Evolutionary conservation across 345 rosid species (phyloP).

Genomic region (Brassica juncea): DNA sequence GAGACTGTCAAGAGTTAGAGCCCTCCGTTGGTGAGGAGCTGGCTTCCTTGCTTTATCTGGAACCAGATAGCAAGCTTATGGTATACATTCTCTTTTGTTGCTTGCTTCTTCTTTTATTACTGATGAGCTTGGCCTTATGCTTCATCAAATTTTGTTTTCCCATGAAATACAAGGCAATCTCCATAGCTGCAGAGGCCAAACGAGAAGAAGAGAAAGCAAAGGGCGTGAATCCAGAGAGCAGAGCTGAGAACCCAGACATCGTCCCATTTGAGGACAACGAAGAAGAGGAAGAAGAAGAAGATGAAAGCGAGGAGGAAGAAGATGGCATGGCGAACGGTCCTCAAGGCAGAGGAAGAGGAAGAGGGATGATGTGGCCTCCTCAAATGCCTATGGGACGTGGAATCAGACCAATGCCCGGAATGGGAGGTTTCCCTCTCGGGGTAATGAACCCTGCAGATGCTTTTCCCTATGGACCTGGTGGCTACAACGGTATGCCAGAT

Average conservation of each 20-base stretch:
- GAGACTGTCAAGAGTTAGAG: constrained; percentile 99
- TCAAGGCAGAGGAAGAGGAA: constrained; percentile 89
- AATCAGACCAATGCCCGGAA: constrained; percentile 81
- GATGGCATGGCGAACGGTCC: constrained; percentile 51
- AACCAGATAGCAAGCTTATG: constrained; percentile 99
- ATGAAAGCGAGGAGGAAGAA: constrained; percentile 79
- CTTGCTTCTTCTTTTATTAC: neutral
- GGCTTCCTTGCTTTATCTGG: constrained; percentile 90
- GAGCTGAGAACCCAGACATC: constrained; percentile 86
- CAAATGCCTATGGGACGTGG: constrained; percentile 84
- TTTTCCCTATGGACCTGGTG: constrained; percentile 80
- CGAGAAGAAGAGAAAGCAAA: constrained; percentile 98
- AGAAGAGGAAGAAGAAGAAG: constrained; percentile 97
- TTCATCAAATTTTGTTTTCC: constrained; percentile 1
- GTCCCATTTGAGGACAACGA: constrained; percentile 97
- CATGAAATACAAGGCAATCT: constrained; percentile 49
- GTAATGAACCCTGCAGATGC: constrained; percentile 85
- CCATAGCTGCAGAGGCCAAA: constrained; percentile 90
- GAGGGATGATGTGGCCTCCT: constrained; percentile 97
- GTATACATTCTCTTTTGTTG: constrained; percentile 48
- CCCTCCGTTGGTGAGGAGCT: constrained; percentile 90
- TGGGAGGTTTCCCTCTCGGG: constrained; percentile 77
- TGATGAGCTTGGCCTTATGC: neutral
- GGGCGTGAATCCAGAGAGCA: constrained; percentile 79
- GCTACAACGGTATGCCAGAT: constrained; percentile 83